Percentiles rank a stretch among this genome's conserved stretches.
phyloP scores from a whole-genome alignment of 2,329 filamentous ascomycete species.

The Mollisiaceae sp. region DNA sequence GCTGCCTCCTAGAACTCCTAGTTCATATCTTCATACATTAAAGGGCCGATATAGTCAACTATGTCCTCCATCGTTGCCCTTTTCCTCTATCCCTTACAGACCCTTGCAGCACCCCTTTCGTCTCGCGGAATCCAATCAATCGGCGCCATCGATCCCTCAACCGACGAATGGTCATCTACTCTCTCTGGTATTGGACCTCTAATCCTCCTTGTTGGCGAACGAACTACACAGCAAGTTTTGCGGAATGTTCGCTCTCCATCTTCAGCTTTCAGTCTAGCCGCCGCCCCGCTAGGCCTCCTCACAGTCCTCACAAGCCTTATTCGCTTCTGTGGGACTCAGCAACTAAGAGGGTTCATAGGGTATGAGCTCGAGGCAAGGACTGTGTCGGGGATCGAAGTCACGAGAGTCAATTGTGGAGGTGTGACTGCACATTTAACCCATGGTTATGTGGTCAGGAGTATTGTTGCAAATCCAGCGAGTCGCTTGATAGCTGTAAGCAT shows the following conservation, averaged over 20 bases:
- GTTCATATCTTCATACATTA: not conserved
- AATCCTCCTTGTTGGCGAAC: slow-evolving; percentile 22
- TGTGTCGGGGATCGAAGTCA: slow-evolving; percentile 18
- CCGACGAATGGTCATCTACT: slow-evolving; percentile 22
- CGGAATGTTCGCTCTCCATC: slow-evolving; percentile 13
- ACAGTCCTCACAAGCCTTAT: slow-evolving; percentile 21
- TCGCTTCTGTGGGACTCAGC: slow-evolving; percentile 19
- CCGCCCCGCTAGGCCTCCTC: slow-evolving; percentile 17
- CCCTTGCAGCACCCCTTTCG: slow-evolving; percentile 7
- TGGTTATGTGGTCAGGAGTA: slow-evolving; percentile 22
- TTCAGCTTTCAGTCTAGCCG: slow-evolving; percentile 21
- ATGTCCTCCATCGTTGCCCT: not conserved
- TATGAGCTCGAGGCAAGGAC: slow-evolving; percentile 24
- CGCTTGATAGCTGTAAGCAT: slow-evolving; percentile 14
- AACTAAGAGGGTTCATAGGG: slow-evolving; percentile 20
- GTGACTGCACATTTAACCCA: slow-evolving; percentile 20
- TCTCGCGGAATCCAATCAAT: slow-evolving; percentile 15
- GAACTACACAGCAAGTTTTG: slow-evolving; percentile 22
- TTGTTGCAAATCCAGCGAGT: slow-evolving; percentile 17
- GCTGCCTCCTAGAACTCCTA: not conserved
- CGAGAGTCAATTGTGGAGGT: slow-evolving; percentile 22
- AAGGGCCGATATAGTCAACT: not conserved
- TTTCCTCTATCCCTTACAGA: not conserved
- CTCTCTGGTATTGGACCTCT: slow-evolving; percentile 20
- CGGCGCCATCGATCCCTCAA: slow-evolving; percentile 18